Evolutionary conservation across 108 stramenopile species (phyloP).

Genomic region (Bacterosira constricta): DNA sequence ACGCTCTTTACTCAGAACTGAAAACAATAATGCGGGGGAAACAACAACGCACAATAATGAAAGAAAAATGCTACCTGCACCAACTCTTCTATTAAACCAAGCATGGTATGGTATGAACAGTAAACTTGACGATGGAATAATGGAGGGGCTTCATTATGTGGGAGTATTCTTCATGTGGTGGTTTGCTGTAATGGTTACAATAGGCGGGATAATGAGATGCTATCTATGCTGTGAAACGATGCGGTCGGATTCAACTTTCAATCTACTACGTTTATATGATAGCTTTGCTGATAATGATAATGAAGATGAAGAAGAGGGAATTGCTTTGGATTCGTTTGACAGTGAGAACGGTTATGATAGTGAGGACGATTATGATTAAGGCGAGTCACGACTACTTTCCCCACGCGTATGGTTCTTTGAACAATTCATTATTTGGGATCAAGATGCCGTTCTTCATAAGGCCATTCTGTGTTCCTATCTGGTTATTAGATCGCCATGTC

Average conservation of each 20-base stretch:
- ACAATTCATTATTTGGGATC: conserved; percentile 54
- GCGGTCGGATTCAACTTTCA: neutral
- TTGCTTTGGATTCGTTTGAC: neutral
- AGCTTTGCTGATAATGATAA: neutral
- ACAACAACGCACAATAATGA: no score
- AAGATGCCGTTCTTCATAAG: conserved; percentile 41
- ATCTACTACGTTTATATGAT: neutral
- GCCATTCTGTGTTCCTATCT: conserved; percentile 46
- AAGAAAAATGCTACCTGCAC: no score
- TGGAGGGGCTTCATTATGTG: neutral
- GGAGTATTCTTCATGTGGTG: neutral
- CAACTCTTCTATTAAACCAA: neutral
- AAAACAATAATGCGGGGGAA: no score
- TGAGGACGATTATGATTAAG: neutral
- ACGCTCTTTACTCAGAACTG: no score
- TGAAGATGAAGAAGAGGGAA: neutral
- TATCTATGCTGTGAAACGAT: neutral
- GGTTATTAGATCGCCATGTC: conserved; percentile 46
- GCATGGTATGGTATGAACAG: neutral
- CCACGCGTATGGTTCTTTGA: conserved; percentile 37
- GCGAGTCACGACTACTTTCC: neutral
- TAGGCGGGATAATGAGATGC: conserved; percentile 2
- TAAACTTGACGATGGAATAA: neutral
- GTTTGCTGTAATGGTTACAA: neutral
- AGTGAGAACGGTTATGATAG: neutral